These are phyloP conservation scores for Ramaria rubella DNA, from an alignment of 768 basidiomycete genomes.

Conservation along the genomic window DNA sequence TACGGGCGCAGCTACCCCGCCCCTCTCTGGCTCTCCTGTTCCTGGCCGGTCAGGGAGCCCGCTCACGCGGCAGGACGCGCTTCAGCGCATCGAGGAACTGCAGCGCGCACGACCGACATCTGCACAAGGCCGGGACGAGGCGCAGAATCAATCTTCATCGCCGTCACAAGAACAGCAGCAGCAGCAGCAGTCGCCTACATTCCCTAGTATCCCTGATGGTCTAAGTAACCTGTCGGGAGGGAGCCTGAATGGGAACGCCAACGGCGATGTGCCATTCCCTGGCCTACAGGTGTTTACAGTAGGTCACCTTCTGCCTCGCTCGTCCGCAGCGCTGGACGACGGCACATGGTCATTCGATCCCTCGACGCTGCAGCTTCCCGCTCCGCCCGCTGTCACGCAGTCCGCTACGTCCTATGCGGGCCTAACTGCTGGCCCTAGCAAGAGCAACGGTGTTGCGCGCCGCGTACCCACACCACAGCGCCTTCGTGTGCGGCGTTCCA, in stretches of 20 bases:
- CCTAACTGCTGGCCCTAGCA: background rate
- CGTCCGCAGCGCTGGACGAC: conserved; percentile 25
- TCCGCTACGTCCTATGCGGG: background rate
- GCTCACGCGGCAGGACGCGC: conserved; percentile 37
- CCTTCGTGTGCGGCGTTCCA: conserved; percentile 63
- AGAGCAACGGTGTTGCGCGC: background rate
- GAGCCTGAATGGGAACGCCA: conserved; percentile 13
- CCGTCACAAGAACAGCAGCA: conserved; percentile 12
- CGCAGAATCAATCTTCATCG: background rate
- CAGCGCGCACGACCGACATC: conserved; percentile 33
- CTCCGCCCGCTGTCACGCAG: background rate
- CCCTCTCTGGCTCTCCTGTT: background rate
- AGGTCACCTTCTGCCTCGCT: conserved; percentile 64
- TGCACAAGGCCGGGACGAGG: conserved; percentile 10
- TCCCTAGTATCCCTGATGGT: background rate
- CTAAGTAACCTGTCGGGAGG: background rate
- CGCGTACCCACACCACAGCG: conserved; percentile 8
- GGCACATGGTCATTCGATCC: conserved; percentile 58
- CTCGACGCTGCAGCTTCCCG: background rate
- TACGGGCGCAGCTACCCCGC: conserved; percentile 9
- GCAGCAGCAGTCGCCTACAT: background rate
- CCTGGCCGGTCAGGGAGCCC: conserved; percentile 1
- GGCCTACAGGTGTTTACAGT: conserved; percentile 77
- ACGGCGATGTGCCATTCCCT: conserved; percentile 37
- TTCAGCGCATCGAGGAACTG: conserved; percentile 49